Evolutionary conservation across 1,284 basidiomycete species (phyloP).

Genomic region (Rhizoctonia solani): DNA sequence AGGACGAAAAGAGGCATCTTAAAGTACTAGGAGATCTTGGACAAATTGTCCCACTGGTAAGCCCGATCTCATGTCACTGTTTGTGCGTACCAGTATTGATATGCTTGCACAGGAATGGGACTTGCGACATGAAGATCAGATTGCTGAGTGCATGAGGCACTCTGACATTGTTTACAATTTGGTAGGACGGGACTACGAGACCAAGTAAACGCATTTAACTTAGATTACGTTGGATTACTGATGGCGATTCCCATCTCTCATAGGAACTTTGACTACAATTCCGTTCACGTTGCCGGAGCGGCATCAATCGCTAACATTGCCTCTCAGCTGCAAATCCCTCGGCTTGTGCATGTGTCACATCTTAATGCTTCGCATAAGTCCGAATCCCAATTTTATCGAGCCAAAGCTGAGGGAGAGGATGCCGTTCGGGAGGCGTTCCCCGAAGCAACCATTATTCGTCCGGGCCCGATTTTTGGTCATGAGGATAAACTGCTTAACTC

Average conservation of each 20-base stretch:
- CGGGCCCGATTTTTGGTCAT: slow-evolving; percentile 84
- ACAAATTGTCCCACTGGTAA: slow-evolving; percentile 91
- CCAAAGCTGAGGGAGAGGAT: slow-evolving; percentile 91
- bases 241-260: slow-evolving; percentile 40
- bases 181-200: slow-evolving; percentile 88
- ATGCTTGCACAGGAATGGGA: slow-evolving; percentile 82
- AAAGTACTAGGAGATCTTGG: slow-evolving; percentile 96
- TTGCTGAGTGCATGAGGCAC: slow-evolving; percentile 91
- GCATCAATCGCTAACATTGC: slow-evolving; percentile 82
- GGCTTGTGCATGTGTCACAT: slow-evolving; percentile 95
- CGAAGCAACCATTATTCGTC: slow-evolving; percentile 87
- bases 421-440: slow-evolving; percentile 86
- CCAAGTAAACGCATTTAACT: slow-evolving; percentile 61
- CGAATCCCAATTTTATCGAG: slow-evolving; percentile 80
- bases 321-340: slow-evolving; percentile 75
- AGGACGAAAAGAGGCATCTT: slow-evolving; percentile 90
- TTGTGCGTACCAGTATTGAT: neutral
- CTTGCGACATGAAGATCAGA: slow-evolving; percentile 83
- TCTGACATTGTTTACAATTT: slow-evolving; percentile 98
- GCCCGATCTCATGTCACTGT: slow-evolving; percentile 40
- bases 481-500: slow-evolving; percentile 96
- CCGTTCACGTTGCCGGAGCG: slow-evolving; percentile 81
- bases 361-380: slow-evolving; percentile 86
- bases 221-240: slow-evolving; percentile 14
- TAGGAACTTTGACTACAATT: slow-evolving; percentile 83